Conservation (phyloP, 2,329 filamentous ascomycete species). For the Hypoxylon sp. region DNA sequence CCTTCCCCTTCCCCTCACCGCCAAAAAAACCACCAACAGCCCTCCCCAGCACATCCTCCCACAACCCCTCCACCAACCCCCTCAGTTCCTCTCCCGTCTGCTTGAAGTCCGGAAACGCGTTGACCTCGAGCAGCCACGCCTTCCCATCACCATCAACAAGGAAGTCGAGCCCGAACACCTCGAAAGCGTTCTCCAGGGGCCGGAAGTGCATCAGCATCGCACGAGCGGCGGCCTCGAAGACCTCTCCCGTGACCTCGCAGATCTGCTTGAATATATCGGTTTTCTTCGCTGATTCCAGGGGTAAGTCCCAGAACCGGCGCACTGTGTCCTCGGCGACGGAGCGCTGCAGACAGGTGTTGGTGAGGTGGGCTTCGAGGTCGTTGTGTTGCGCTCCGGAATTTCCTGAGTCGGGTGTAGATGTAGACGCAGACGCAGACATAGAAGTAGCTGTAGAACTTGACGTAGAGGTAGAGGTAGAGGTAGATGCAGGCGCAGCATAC, state of each 20-base stretch:
- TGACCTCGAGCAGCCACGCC: slow-evolving; percentile 89
- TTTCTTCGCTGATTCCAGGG: slow-evolving; percentile 61
- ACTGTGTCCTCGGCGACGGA: slow-evolving; percentile 75
- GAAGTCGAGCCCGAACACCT: slow-evolving; percentile 93
- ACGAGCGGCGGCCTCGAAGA: slow-evolving; percentile 88
- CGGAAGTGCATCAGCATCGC: slow-evolving; percentile 94
- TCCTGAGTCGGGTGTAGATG: slow-evolving; percentile 53
- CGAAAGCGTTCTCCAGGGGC: slow-evolving; percentile 87
- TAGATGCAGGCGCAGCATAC: slow-evolving; percentile 75
- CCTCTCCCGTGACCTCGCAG: slow-evolving; percentile 77
- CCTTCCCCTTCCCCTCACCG: slow-evolving; percentile 49
- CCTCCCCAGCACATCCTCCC: slow-evolving; percentile 78
- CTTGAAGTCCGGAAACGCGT: slow-evolving; percentile 95
- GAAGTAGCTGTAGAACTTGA: slow-evolving; percentile 13
- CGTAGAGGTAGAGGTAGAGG: slow-evolving; percentile 59
- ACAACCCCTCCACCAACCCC: slow-evolving; percentile 80
- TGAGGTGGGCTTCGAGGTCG: slow-evolving; percentile 83
- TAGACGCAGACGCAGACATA: too few species aligned
- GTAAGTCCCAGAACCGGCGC: slow-evolving; percentile 79
- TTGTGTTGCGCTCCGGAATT: slow-evolving; percentile 50
- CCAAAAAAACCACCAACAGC: slow-evolving; percentile 79
- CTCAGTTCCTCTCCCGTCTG: slow-evolving; percentile 86
- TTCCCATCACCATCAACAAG: slow-evolving; percentile 76
- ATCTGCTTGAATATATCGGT: slow-evolving; percentile 80
- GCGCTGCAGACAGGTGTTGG: slow-evolving; percentile 93